A percentile compares a stretch with the other conserved stretches of the same genome.
Conservation (phyloP, 1,284 basidiomycete species). For the Singerocomus rubriflavus region DNA sequence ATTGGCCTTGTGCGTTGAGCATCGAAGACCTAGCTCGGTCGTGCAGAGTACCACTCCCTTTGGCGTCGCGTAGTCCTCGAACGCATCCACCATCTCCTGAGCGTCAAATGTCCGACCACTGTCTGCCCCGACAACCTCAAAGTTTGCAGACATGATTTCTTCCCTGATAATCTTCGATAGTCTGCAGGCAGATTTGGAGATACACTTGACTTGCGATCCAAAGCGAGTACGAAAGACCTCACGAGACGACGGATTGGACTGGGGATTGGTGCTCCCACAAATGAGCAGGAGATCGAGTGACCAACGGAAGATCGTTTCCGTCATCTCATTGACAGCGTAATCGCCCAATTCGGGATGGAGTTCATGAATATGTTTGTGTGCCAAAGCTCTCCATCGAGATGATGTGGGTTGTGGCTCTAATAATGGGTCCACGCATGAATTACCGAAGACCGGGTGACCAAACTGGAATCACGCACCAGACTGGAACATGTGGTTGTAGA, state of each 20-base stretch:
- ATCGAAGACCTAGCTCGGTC: constrained; percentile 66
- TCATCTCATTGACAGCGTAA: constrained; percentile 61
- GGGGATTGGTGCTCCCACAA: constrained; percentile 50
- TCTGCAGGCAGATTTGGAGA: constrained; percentile 57
- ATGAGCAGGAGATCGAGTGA: constrained; percentile 61
- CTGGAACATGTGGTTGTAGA: constrained; percentile 63
- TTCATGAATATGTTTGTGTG: constrained; percentile 62
- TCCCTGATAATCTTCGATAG: constrained; percentile 60
- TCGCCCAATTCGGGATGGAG: constrained; percentile 65
- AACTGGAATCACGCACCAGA: constrained; percentile 43
- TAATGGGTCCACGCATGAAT: constrained; percentile 15
- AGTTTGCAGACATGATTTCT: constrained; percentile 69
- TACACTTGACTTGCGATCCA: constrained; percentile 56
- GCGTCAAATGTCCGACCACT: constrained; percentile 49
- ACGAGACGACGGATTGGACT: constrained; percentile 35
- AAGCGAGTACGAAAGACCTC: constrained; percentile 50
- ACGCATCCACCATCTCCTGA: constrained; percentile 61
- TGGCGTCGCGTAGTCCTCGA: constrained; percentile 56
- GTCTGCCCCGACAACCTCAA: constrained; percentile 61
- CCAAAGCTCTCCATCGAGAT: constrained; percentile 68
- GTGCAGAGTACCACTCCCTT: constrained; percentile 56
- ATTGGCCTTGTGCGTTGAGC: constrained; percentile 49
- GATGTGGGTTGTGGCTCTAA: constrained; percentile 72
- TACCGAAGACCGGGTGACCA: constrained; percentile 4
- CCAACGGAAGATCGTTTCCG: constrained; percentile 69